These are phyloP conservation scores for Pelargonium australe DNA, from an alignment of 441 rosid genomes.

Conservation along the genomic window DNA sequence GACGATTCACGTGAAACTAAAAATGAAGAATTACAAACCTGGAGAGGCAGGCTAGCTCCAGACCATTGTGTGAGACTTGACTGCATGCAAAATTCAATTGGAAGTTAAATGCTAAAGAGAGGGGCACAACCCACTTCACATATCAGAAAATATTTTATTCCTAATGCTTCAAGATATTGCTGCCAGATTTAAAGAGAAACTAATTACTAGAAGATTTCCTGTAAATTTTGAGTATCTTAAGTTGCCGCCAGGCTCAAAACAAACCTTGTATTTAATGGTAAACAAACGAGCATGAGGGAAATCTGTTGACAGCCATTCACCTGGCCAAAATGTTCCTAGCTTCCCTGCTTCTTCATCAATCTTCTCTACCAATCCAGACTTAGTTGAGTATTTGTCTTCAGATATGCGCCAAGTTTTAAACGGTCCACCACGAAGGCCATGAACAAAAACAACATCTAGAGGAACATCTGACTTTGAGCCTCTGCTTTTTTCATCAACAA, in stretches of 20 bases:
- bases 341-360: constrained; percentile 99
- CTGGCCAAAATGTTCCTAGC: constrained; percentile 95
- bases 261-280: constrained; percentile 88
- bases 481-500: constrained; percentile 29
- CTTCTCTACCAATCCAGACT: constrained; percentile 92
- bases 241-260: constrained; percentile 23
- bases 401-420: constrained; percentile 93
- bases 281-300: constrained; percentile 83
- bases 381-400: constrained; percentile 79
- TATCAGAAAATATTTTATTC: constrained; percentile 11
- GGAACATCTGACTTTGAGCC: constrained; percentile 41
- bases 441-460: constrained; percentile 81
- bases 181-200: constrained; percentile 13
- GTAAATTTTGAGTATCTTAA: background rate
- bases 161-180: constrained; percentile 8
- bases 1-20: background rate
- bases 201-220: constrained; percentile 5
- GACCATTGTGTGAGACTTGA: constrained; percentile 92
- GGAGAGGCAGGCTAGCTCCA: constrained; percentile 95
- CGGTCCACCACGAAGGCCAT: constrained; percentile 95
- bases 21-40: constrained; percentile 39
- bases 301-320: constrained; percentile 90
- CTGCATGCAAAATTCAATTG: constrained; percentile 42
- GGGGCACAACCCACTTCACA: constrained; percentile 15
- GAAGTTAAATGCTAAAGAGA: constrained; percentile 12